Evolutionary conservation across 2,329 filamentous ascomycete genomes (phyloP).

Genomic region (Lecanosticta acicola): DNA sequence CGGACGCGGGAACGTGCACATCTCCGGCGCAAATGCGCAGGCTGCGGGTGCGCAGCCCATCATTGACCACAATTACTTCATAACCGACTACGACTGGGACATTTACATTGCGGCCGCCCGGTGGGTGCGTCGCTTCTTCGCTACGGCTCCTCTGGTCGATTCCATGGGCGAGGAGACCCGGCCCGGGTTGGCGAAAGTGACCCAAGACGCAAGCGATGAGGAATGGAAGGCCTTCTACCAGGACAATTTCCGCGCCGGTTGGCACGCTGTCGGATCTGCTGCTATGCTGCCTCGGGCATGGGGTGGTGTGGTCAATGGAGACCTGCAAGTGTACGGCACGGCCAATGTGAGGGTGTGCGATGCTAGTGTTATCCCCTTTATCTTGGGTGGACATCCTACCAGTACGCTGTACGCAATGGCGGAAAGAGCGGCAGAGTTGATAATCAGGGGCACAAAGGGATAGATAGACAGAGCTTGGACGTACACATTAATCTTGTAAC

Average conservation of each 20-base stretch:
- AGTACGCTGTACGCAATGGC: constrained; percentile 28
- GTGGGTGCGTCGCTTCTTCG: constrained; percentile 4
- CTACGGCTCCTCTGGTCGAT: constrained; percentile 18
- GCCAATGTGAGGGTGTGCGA: constrained; percentile 21
- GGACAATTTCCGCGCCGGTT: neutral
- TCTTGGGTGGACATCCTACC: constrained; percentile 10
- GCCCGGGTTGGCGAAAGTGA: constrained; percentile 21
- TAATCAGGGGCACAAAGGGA: neutral
- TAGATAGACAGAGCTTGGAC: too few relatives aligned
- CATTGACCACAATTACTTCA: constrained; percentile 31
- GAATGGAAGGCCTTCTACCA: constrained; percentile 16
- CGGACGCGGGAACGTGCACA: constrained; percentile 26
- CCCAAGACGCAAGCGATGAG: constrained; percentile 12
- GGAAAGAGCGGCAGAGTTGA: constrained; percentile 19
- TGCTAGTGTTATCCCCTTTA: constrained; percentile 25
- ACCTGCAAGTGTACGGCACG: constrained; percentile 21
- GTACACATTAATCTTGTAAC: too few relatives aligned
- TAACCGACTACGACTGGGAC: constrained; percentile 26
- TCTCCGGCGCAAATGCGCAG: constrained; percentile 18
- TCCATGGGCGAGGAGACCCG: constrained; percentile 28
- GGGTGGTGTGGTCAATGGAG: constrained; percentile 25
- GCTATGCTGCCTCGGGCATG: constrained; percentile 22
- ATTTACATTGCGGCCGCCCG: constrained; percentile 17
- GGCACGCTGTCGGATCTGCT: constrained; percentile 22
- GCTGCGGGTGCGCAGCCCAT: constrained; percentile 14